These are phyloP conservation scores for Coriaria nepalensis DNA, from an alignment of 306 rosid genomes.

Conservation along the genomic window DNA sequence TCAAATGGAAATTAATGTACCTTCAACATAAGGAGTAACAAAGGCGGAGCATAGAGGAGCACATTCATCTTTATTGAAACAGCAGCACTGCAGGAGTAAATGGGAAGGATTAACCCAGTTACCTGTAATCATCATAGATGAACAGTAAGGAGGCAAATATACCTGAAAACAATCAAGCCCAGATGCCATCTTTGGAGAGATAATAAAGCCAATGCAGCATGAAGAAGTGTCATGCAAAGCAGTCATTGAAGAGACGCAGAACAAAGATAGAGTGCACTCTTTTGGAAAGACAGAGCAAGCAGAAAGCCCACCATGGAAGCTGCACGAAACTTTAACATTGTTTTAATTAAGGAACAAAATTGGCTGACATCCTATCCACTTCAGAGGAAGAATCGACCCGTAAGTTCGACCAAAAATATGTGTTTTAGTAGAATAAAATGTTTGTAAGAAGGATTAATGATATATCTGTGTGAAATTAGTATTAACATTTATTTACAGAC, in stretches of 20 bases:
- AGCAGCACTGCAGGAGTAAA: conserved; percentile 44
- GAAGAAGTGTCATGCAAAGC: conserved; percentile 71
- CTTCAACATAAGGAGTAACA: conserved; percentile 81
- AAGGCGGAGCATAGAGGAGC: conserved; percentile 83
- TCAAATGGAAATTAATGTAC: conserved; percentile 22
- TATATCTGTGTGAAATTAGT: too few relatives aligned
- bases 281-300: conserved; percentile 79
- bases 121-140: conserved; percentile 1
- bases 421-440: too few relatives aligned
- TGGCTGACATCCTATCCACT: neutral
- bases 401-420: too few relatives aligned
- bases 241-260: conserved; percentile 88
- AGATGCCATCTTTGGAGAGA: conserved; percentile 67
- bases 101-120: conserved; percentile 16
- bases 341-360: conserved; percentile 5
- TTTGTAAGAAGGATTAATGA: too few relatives aligned
- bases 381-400: too few relatives aligned
- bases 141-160: conserved; percentile 8
- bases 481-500: too few relatives aligned
- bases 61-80: conserved; percentile 96
- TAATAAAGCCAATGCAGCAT: conserved; percentile 55
- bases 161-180: conserved; percentile 88
- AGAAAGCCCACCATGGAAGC: conserved; percentile 84
- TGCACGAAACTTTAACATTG: conserved; percentile 20
- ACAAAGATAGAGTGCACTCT: conserved; percentile 81